A percentile compares a stretch with the other conserved stretches of the same genome.
phyloP scores from a whole-genome alignment of 176 grass and related monocot species.

The Phragmites australis region DNA sequence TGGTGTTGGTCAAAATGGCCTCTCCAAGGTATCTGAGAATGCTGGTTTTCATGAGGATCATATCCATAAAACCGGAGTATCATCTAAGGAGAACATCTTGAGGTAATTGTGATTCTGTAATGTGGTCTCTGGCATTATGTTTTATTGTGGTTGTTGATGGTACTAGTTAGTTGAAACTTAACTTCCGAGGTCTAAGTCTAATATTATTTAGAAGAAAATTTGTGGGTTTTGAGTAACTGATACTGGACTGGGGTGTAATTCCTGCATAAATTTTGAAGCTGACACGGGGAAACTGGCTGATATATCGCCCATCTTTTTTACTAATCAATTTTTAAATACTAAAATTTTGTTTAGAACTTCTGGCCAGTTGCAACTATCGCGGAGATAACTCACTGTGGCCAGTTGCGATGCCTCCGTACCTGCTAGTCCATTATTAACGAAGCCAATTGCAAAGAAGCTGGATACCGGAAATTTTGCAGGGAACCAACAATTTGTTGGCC shows the following conservation, averaged over 20 bases:
- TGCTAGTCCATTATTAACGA: no score
- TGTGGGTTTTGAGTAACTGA: neutral
- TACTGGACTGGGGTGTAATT: neutral
- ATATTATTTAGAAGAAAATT: slow-evolving; percentile 8
- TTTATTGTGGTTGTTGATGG: slow-evolving; percentile 6
- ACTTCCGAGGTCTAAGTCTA: neutral
- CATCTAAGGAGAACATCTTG: slow-evolving; percentile 35
- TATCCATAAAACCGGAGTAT: slow-evolving; percentile 23
- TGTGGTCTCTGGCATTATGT: slow-evolving; percentile 10
- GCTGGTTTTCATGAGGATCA: slow-evolving; percentile 28
- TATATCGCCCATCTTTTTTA: neutral
- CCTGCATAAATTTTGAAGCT: slow-evolving; percentile 13
- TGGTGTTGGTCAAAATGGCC: slow-evolving; percentile 32
- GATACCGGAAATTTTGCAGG: no score
- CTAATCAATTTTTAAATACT: slow-evolving; percentile 10
- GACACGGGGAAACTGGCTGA: neutral
- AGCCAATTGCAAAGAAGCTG: neutral
- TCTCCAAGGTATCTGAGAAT: slow-evolving; percentile 35
- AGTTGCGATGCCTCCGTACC: no score
- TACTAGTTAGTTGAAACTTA: neutral
- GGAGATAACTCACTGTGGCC: no score
- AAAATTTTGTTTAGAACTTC: neutral
- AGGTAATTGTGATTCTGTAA: slow-evolving; percentile 39
- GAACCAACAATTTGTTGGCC: no score
- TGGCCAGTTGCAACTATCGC: no score